These are phyloP conservation scores for Elsinoe arachidis DNA, from an alignment of 2,329 filamentous ascomycete genomes.

Conservation along the genomic window DNA sequence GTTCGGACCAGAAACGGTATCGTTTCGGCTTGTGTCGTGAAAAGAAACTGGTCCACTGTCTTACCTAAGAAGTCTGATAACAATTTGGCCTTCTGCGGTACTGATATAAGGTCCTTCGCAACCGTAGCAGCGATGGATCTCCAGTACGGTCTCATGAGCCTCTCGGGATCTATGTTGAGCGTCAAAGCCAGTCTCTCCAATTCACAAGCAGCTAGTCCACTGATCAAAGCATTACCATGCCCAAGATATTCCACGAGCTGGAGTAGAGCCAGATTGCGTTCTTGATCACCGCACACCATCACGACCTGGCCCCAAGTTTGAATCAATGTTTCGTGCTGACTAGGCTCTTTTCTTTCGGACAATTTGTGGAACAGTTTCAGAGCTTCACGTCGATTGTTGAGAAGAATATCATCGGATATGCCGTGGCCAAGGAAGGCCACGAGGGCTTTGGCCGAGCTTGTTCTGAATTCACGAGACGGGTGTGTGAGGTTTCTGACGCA, in stretches of 20 bases:
- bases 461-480: constrained; percentile 73
- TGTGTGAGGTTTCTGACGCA: constrained; percentile 74
- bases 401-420: constrained; percentile 40
- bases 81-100: constrained; percentile 72
- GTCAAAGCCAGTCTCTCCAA: constrained; percentile 63
- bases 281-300: constrained; percentile 65
- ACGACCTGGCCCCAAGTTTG: constrained; percentile 81
- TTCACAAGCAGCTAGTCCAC: constrained; percentile 76
- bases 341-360: constrained; percentile 57
- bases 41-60: constrained; percentile 63
- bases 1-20: constrained; percentile 78
- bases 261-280: constrained; percentile 77
- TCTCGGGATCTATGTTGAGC: constrained; percentile 52
- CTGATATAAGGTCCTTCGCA: constrained; percentile 69
- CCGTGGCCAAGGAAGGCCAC: constrained; percentile 53
- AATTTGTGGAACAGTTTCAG: constrained; percentile 64
- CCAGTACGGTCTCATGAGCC: constrained; percentile 83
- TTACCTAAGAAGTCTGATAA: constrained; percentile 75
- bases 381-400: constrained; percentile 59
- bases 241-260: constrained; percentile 81
- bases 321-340: constrained; percentile 74
- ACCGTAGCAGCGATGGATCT: constrained; percentile 71
- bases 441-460: constrained; percentile 65
- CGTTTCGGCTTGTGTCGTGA: constrained; percentile 69
- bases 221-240: constrained; percentile 69